Percentiles rank a stretch among this genome's conserved stretches.
Conservation (phyloP, 2,329 filamentous ascomycete species). For the Corinectria fuckeliana region DNA sequence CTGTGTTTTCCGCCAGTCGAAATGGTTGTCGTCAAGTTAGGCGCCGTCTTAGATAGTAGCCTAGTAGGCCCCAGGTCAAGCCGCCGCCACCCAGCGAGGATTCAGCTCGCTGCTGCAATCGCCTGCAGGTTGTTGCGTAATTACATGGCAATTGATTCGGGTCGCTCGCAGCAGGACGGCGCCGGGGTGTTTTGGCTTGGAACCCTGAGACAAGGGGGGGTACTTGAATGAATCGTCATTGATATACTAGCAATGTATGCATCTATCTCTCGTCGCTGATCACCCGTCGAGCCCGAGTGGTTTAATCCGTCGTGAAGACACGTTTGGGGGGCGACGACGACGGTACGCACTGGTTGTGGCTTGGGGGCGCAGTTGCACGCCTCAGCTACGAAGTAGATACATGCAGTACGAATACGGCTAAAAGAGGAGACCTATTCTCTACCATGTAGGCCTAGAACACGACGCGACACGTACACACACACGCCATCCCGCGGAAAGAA, state of each 20-base stretch:
- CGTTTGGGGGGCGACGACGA: background rate
- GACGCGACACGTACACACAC: slow-evolving; percentile 6
- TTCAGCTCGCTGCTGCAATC: slow-evolving; percentile 4
- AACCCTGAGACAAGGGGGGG: background rate
- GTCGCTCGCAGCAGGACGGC: background rate
- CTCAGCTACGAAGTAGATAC: background rate
- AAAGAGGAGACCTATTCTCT: too few relatives aligned
- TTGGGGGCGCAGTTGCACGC: slow-evolving; percentile 2
- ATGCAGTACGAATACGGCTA: background rate
- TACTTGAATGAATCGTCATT: background rate
- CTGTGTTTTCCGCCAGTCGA: background rate
- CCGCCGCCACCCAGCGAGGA: slow-evolving; percentile 1
- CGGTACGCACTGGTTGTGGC: slow-evolving; percentile 4
- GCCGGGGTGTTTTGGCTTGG: background rate
- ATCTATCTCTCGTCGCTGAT: too few relatives aligned
- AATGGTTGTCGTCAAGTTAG: slow-evolving; percentile 7
- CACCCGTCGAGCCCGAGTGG: too few relatives aligned
- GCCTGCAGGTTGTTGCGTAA: background rate
- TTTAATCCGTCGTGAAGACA: too few relatives aligned
- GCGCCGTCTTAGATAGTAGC: slow-evolving; percentile 1
- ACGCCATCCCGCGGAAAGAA: background rate
- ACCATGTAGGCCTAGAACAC: too few relatives aligned
- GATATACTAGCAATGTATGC: too few relatives aligned
- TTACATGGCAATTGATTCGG: background rate
- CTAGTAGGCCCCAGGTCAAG: slow-evolving; percentile 14